Evolutionary conservation across 495 filamentous ascomycete genomes (phyloP).

Genomic region (Penicillium antarcticum): DNA sequence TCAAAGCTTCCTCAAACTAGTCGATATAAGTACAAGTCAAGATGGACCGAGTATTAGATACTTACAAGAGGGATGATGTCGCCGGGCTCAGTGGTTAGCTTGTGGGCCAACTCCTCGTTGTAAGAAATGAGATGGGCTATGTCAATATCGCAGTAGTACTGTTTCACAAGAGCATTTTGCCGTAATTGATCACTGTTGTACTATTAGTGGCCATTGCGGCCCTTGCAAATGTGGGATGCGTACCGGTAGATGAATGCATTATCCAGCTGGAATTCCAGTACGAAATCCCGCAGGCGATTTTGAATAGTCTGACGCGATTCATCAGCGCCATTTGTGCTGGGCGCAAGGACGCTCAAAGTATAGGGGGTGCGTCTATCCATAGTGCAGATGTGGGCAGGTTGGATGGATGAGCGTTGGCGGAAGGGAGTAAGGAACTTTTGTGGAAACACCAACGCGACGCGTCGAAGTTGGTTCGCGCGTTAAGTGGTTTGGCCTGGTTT

Average conservation of each 20-base stretch:
- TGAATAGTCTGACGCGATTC: constrained; percentile 55
- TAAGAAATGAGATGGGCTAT: constrained; percentile 94
- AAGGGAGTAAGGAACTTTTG: constrained; percentile 31
- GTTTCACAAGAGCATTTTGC: constrained; percentile 91
- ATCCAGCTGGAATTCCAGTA: constrained; percentile 92
- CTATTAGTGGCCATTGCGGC: background rate
- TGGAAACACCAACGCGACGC: constrained; percentile 30
- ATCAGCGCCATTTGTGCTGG: constrained; percentile 60
- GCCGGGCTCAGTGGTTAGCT: constrained; percentile 83
- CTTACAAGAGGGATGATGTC: constrained; percentile 89
- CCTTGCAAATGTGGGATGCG: constrained; percentile 7
- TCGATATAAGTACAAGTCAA: constrained; percentile 6
- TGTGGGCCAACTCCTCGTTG: constrained; percentile 93
- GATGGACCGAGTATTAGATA: background rate
- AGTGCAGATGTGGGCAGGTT: constrained; percentile 19
- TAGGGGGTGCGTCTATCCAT: constrained; percentile 92
- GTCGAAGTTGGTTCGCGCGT: constrained; percentile 35
- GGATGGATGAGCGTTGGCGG: constrained; percentile 10
- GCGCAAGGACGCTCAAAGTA: constrained; percentile 74
- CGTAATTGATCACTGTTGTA: constrained; percentile 80
- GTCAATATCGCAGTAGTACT: constrained; percentile 96
- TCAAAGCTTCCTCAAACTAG: constrained; percentile 88
- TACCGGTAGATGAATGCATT: constrained; percentile 96
- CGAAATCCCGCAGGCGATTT: constrained; percentile 65
- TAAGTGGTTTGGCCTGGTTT: constrained; percentile 36